These are phyloP conservation scores for Tetrapyrgos nigripes DNA, from an alignment of 1,284 basidiomycete species.

Conservation along the genomic window DNA sequence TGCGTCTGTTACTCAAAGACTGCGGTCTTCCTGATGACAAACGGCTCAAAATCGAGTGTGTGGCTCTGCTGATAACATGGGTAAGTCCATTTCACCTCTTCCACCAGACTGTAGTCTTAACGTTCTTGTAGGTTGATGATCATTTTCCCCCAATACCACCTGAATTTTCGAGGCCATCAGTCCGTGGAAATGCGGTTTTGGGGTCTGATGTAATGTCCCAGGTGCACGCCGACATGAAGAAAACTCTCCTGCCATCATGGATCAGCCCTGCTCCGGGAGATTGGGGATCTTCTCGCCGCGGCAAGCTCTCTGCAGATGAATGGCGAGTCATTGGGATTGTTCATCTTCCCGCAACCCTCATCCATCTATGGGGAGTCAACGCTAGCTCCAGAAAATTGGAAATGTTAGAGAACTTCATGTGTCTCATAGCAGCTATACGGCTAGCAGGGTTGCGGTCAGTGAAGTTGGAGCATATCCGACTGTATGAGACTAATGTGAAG, in stretches of 20 bases:
- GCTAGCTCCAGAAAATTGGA: not conserved
- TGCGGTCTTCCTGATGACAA: not conserved
- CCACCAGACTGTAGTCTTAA: not conserved
- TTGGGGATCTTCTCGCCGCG: slow-evolving; percentile 28
- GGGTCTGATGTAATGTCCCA: slow-evolving; percentile 23
- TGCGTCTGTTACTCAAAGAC: not conserved
- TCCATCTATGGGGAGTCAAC: slow-evolving; percentile 32
- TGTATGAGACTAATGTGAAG: not conserved
- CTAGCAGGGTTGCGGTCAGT: not conserved
- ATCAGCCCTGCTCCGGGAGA: slow-evolving; percentile 28
- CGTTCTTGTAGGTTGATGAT: not conserved
- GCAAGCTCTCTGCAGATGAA: slow-evolving; percentile 37
- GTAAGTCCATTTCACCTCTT: not conserved
- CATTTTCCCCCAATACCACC: not conserved
- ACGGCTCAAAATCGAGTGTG: not conserved
- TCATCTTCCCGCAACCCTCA: slow-evolving; percentile 35
- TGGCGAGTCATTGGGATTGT: slow-evolving; percentile 37
- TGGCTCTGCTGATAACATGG: not conserved
- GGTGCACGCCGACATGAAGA: slow-evolving; percentile 26
- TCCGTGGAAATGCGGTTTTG: slow-evolving; percentile 16
- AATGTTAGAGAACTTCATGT: slow-evolving; percentile 37
- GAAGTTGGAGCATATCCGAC: not conserved
- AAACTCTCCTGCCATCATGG: slow-evolving; percentile 33
- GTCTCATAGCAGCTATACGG: slow-evolving; percentile 34
- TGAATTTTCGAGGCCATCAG: not conserved